Percentiles rank a stretch among this genome's conserved stretches.
These are phyloP conservation scores for Boechera stricta DNA, from an alignment of 345 rosid genomes.

Conservation along the genomic window DNA sequence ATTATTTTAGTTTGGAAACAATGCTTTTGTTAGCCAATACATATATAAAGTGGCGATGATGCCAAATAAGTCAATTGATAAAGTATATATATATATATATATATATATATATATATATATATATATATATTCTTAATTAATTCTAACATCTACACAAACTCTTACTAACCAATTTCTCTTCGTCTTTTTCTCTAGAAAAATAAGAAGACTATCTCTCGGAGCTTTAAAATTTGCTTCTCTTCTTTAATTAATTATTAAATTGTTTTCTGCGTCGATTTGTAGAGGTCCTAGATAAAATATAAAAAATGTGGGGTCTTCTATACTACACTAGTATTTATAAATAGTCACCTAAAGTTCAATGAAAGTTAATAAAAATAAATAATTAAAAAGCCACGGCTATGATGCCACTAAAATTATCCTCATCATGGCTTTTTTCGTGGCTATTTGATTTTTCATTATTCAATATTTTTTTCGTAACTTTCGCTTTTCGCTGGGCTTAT, in stretches of 20 bases:
- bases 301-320: neutral
- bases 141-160: conserved; percentile 20
- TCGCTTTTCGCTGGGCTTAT: no score
- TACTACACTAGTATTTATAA: no score
- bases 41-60: conserved; percentile 40
- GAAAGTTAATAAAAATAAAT: no score
- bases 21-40: conserved; percentile 43
- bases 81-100: conserved; percentile 34
- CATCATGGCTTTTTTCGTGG: no score
- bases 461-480: no score
- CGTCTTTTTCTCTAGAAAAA: neutral
- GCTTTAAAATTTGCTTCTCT: conserved; percentile 23
- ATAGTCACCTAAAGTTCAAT: no score
- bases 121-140: conserved; percentile 18
- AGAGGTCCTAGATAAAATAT: conserved; percentile 5
- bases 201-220: conserved; percentile 22
- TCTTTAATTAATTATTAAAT: neutral
- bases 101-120: conserved; percentile 13
- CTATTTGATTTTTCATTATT: no score
- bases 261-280: neutral
- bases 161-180: conserved; percentile 16
- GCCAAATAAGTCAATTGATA: conserved; percentile 59
- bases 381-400: no score
- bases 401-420: no score
- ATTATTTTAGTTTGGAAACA: conserved; percentile 57